Evolutionary conservation across 2,329 filamentous ascomycete species (phyloP).

Genomic region (Botrytis fabae): DNA sequence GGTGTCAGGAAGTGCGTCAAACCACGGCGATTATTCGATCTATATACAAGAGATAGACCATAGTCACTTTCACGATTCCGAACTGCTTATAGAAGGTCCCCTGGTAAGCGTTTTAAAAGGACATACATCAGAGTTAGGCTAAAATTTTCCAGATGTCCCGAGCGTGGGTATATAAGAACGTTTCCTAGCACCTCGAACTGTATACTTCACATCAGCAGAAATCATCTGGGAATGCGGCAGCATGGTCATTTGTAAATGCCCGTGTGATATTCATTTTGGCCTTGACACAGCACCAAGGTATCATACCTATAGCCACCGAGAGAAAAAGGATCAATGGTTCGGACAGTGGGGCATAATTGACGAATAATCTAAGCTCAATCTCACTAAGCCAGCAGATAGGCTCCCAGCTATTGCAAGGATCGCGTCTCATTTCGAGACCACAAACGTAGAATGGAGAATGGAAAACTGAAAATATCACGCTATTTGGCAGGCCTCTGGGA

Average conservation of each 20-base stretch:
- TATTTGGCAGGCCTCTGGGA: neutral
- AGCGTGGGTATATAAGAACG: neutral
- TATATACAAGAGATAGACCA: neutral
- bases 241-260: neutral
- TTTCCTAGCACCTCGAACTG: neutral
- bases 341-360: neutral
- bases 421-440: neutral
- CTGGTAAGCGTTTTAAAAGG: neutral
- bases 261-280: neutral
- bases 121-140: neutral
- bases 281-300: neutral
- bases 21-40: neutral
- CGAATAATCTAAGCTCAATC: neutral
- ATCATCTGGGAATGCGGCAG: neutral
- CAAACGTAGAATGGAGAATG: neutral
- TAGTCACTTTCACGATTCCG: neutral
- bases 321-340: neutral
- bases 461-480: neutral
- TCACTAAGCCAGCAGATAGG: neutral
- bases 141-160: neutral
- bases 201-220: neutral
- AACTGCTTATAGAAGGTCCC: neutral
- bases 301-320: neutral
- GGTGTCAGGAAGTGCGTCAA: neutral
- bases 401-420: neutral